phyloP scores from a whole-genome alignment of 495 filamentous ascomycete genomes.

The Delitschia confertaspora region DNA sequence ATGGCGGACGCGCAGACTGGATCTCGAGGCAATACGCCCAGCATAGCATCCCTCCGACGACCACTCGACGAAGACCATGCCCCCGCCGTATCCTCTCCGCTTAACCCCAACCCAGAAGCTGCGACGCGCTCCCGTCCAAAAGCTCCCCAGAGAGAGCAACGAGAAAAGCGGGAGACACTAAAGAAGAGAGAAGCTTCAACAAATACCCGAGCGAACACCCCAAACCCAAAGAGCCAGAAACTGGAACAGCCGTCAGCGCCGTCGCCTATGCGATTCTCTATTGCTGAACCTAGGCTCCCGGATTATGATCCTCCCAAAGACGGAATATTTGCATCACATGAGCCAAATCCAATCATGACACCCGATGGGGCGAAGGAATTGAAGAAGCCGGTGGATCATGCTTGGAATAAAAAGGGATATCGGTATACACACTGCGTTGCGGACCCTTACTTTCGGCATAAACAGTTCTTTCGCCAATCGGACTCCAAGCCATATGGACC shows the following conservation, averaged over 20 bases:
- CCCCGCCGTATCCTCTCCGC: constrained; percentile 34
- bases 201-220: constrained; percentile 25
- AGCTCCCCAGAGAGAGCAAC: constrained; percentile 33
- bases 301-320: constrained; percentile 36
- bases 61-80: constrained; percentile 32
- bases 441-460: constrained; percentile 74
- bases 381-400: constrained; percentile 39
- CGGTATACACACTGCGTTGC: constrained; percentile 87
- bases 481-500: constrained; percentile 73
- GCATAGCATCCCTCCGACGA: constrained; percentile 13
- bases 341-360: constrained; percentile 33
- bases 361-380: constrained; percentile 33
- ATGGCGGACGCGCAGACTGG: constrained; percentile 24
- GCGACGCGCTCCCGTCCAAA: constrained; percentile 23
- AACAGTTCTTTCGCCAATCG: constrained; percentile 80
- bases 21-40: constrained; percentile 26
- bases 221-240: constrained; percentile 27
- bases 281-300: constrained; percentile 29
- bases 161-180: constrained; percentile 37
- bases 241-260: constrained; percentile 19
- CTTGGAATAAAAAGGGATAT: constrained; percentile 84
- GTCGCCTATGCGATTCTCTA: constrained; percentile 36
- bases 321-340: constrained; percentile 33
- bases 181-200: constrained; percentile 37
- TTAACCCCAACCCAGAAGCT: constrained; percentile 32